Base-by-base conservation (phyloP, 306 rosid genomes). In the Geum urbanum region DNA sequence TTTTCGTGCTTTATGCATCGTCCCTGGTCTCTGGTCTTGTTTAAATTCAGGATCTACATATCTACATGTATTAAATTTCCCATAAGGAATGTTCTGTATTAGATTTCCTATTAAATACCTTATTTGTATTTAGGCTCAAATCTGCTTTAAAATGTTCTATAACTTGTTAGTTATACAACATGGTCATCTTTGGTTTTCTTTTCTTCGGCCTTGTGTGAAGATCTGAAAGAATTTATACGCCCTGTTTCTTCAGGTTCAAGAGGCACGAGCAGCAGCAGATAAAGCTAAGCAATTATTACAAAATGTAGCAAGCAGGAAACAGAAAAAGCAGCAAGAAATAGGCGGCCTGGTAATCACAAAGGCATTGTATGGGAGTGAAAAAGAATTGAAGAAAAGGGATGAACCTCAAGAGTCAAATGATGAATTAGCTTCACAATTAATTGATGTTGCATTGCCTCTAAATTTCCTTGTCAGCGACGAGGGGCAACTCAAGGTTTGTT, bases 231-330 rank as follows among this genome's bases (percentile, higher is more conserved):
- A 64, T 62, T 61, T 50, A 55, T 32, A n/a, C 1, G 22, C 62
- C 49, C 10, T 43, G 13, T 49, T 4, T 49, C n/a, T 85, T 70
- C 79, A 91, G 96, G 95, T 91, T 68, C 76, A 46, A 69, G 91
- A 91, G 87, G 95, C 88, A 59, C 82, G 82, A 84, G 83, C 88
- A 0, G 85, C 96, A 10, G 92, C 96, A n/a, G 95, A 87, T 73
- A 91, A 91, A 79, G 92, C 99, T 69, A 96, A 95, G 88, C 81
- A 83, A 72, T 84, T 95, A 69, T 88, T 84, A 64, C 83, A 87
- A 73, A 86, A 82, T 78, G 96, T 95, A 67, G 95, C 97, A 62
- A 87, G 78, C 67, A 87, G 99, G 86, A 91, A 95, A 89, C 89
- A 63, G 80, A 84, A 59, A 73, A 87, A 32, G 79, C 99, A 95